Evolutionary conservation across 2,329 filamentous ascomycete genomes (phyloP), one percentile per base, ranked within the genome.

Genomic region (Microascus cirrosus): DNA sequence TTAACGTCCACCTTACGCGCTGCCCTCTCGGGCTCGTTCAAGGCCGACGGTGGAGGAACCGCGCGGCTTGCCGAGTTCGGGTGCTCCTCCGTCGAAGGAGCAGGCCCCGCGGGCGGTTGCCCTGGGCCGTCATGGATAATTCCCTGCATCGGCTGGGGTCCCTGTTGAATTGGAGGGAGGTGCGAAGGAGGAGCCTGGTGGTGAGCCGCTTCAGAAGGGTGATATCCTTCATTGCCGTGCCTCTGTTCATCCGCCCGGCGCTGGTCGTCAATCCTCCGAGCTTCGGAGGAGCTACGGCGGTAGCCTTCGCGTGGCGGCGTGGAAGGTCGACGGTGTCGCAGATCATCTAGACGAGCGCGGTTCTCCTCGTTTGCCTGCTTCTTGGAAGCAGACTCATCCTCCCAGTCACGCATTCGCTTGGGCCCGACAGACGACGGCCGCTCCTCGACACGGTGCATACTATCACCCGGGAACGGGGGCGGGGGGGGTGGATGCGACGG

Each of bases 1-100:
- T 99, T 92, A 22, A 97, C 89, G 7, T 97, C 93, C 84, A 99
- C 95, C 72, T 95, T 95, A 24, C 94, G 82, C 22, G 91, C 90
- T 36, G 94, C 91, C 57, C 84, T 76, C 70, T 88, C 84, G 11
- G 91, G 89, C 73, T 97, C 93, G 59, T 85, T 85, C 28, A 57
- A 42, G 22, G 58, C 24, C 20, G 60, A 25, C 8, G 53, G 22
- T 12, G 48, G 45, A 42, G 59, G 55, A 2, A 42, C 36, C 32
- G 55, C 39, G 34, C 50, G 51, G 28, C 11, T 53, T 32, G 24
- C 51, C 11, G 51, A 34, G 36, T 20, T 42, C 1, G 59, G 34
- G 42, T 77, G 75, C 35, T 90, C 87, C 62, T 89, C 82, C 56
- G 70, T 74, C 67, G 72, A 48, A 18, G 55, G 74, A 15, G 69